A percentile compares a stretch with the other conserved stretches of the same genome.
Conservation (phyloP, 2,329 filamentous ascomycete genomes). For the Phaeoacremonium minimum region DNA sequence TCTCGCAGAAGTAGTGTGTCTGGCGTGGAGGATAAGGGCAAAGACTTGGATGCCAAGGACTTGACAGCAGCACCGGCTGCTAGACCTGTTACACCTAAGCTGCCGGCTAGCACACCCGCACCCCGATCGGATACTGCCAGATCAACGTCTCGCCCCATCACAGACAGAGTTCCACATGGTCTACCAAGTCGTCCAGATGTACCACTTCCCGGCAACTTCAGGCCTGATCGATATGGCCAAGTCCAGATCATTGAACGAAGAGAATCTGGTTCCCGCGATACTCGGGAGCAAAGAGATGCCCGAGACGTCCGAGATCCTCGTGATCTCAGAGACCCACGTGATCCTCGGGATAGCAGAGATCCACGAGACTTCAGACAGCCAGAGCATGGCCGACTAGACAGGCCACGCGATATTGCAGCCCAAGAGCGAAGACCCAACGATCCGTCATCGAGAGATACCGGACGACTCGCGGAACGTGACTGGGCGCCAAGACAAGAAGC, state of each 20-base stretch:
- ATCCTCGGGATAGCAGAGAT: constrained; percentile 26
- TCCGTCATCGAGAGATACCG: constrained; percentile 23
- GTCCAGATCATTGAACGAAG: constrained; percentile 23
- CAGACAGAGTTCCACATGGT: constrained; percentile 8
- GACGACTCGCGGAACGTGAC: constrained; percentile 33
- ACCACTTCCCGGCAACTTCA: constrained; percentile 44
- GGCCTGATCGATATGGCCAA: constrained; percentile 39
- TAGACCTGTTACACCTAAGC: too few relatives aligned
- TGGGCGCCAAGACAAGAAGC: constrained; percentile 20
- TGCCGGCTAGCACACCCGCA: too few relatives aligned
- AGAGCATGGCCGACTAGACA: constrained; percentile 12
- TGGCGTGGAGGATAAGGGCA: too few relatives aligned
- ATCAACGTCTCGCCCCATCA: too few relatives aligned
- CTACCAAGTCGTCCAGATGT: constrained; percentile 58
- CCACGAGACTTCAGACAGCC: constrained; percentile 17
- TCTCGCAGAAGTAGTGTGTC: too few relatives aligned
- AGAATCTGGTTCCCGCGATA: constrained; percentile 28
- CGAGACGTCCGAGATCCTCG: constrained; percentile 25
- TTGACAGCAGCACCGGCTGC: too few relatives aligned
- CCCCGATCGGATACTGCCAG: too few relatives aligned
- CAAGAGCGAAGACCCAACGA: constrained; percentile 39
- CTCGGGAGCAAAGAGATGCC: constrained; percentile 31
- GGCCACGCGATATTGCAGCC: constrained; percentile 30
- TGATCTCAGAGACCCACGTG: constrained; percentile 21
- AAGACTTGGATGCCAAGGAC: too few relatives aligned